Conservation (phyloP, 192 early-diverging fungal species). For the Coemansia sp. region DNA sequence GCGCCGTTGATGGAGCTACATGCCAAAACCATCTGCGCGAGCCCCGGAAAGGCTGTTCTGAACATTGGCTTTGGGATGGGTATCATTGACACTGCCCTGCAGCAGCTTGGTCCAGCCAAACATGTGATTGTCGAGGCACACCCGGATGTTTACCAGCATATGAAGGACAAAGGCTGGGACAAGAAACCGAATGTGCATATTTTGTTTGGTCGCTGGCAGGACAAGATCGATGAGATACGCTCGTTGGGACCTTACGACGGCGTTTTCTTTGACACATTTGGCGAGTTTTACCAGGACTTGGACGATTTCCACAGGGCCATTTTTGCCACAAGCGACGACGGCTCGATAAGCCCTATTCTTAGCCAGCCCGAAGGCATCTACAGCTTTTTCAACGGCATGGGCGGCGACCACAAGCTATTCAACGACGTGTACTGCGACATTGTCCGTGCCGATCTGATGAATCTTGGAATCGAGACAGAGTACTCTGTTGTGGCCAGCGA, state of each 20-base stretch:
- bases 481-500: slow-evolving; percentile 75
- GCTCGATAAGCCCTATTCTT: slow-evolving; percentile 61
- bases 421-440: slow-evolving; percentile 93
- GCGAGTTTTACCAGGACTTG: slow-evolving; percentile 90
- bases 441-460: slow-evolving; percentile 76
- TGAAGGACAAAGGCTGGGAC: slow-evolving; percentile 83
- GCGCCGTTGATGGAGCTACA: slow-evolving; percentile 86
- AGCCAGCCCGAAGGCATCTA: slow-evolving; percentile 77
- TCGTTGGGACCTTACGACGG: slow-evolving; percentile 73
- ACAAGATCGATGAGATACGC: slow-evolving; percentile 70
- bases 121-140: slow-evolving; percentile 98
- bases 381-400: slow-evolving; percentile 93
- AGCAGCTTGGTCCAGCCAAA: slow-evolving; percentile 63
- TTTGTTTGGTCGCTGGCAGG: slow-evolving; percentile 92
- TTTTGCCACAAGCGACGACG: slow-evolving; percentile 18
- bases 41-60: slow-evolving; percentile 31
- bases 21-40: slow-evolving; percentile 71
- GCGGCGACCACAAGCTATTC: slow-evolving; percentile 92
- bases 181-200: slow-evolving; percentile 80
- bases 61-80: slow-evolving; percentile 84
- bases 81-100: slow-evolving; percentile 81
- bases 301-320: slow-evolving; percentile 67
- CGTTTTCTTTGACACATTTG: slow-evolving; percentile 95
- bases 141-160: slow-evolving; percentile 90
- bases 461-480: slow-evolving; percentile 75